phyloP scores from a whole-genome alignment of 805 yeast species.

The Isabelozyma gotoi region DNA sequence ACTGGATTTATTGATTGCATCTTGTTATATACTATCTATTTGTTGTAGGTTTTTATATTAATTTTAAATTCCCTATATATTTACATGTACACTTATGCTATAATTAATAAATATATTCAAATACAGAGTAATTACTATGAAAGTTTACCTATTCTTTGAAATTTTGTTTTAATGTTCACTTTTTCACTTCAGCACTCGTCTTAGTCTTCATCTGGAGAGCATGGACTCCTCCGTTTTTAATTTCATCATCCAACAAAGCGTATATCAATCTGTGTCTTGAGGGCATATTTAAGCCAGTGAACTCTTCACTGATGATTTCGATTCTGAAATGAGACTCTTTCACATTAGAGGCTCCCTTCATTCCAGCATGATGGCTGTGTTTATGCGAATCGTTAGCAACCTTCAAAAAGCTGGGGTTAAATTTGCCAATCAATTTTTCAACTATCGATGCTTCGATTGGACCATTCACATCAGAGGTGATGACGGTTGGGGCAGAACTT shows the following conservation, averaged over 20 bases:
- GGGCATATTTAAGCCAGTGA: slow-evolving; percentile 65
- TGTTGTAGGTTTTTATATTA: neutral
- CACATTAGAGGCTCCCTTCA: slow-evolving; percentile 67
- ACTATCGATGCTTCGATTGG: slow-evolving; percentile 53
- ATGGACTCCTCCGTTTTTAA: slow-evolving; percentile 72
- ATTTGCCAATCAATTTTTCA: slow-evolving; percentile 37
- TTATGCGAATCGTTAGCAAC: slow-evolving; percentile 81
- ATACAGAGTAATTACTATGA: too few relatives aligned
- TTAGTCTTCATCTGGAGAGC: slow-evolving; percentile 85
- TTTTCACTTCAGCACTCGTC: slow-evolving; percentile 39
- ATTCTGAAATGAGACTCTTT: slow-evolving; percentile 83
- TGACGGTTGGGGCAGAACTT: slow-evolving; percentile 2
- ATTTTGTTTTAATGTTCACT: neutral
- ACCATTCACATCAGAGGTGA: slow-evolving; percentile 17
- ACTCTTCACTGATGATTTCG: slow-evolving; percentile 67
- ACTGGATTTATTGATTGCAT: neutral
- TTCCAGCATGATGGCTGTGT: slow-evolving; percentile 85
- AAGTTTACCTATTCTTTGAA: neutral
- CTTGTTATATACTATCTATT: neutral
- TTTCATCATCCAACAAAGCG: slow-evolving; percentile 66
- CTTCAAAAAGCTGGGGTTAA: slow-evolving; percentile 46
- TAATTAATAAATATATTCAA: neutral
- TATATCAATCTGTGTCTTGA: slow-evolving; percentile 78
- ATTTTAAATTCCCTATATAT: neutral
- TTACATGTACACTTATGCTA: neutral